Conservation (phyloP, 345 rosid genomes). For the Garcia nutans region DNA sequence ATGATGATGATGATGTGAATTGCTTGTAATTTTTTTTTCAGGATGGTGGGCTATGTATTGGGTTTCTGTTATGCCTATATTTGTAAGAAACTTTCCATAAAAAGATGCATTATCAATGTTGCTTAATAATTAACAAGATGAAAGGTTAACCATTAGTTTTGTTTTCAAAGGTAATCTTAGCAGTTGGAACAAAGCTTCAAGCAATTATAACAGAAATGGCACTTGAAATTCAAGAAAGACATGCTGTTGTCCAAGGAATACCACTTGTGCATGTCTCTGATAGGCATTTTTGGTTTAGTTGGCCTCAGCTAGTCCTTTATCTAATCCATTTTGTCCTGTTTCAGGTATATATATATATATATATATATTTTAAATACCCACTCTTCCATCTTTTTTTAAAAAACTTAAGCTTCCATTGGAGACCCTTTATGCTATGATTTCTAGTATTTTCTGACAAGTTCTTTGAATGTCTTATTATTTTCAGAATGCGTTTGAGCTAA, state of each 20-base stretch:
- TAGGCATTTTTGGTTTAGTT: slow-evolving; percentile 74
- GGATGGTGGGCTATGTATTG: slow-evolving; percentile 67
- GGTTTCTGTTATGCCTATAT: slow-evolving; percentile 64
- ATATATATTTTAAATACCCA: too few relatives aligned
- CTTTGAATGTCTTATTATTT: slow-evolving; percentile 7
- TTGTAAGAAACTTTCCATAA: slow-evolving; percentile 50
- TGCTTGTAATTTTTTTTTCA: slow-evolving; percentile 27
- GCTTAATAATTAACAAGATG: background rate
- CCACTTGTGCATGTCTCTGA: slow-evolving; percentile 91
- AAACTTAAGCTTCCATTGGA: too few relatives aligned
- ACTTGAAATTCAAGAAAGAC: slow-evolving; percentile 80
- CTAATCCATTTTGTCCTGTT: slow-evolving; percentile 88
- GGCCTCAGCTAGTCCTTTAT: slow-evolving; percentile 73
- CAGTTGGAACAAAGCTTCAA: slow-evolving; percentile 92
- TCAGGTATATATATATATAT: slow-evolving; percentile 54
- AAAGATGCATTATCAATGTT: background rate
- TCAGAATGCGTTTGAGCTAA: slow-evolving; percentile 96
- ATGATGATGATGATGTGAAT: background rate
- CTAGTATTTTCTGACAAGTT: slow-evolving; percentile 18
- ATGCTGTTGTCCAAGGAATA: slow-evolving; percentile 92
- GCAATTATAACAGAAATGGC: slow-evolving; percentile 85
- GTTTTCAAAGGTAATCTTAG: slow-evolving; percentile 61
- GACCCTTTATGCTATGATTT: background rate
- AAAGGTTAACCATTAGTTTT: slow-evolving; percentile 4
- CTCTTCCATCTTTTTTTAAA: too few relatives aligned